Percentiles rank a stretch among this genome's conserved stretches.
Conservation (phyloP, 2,329 filamentous ascomycete genomes). For the Pestalotiopsis sp. region DNA sequence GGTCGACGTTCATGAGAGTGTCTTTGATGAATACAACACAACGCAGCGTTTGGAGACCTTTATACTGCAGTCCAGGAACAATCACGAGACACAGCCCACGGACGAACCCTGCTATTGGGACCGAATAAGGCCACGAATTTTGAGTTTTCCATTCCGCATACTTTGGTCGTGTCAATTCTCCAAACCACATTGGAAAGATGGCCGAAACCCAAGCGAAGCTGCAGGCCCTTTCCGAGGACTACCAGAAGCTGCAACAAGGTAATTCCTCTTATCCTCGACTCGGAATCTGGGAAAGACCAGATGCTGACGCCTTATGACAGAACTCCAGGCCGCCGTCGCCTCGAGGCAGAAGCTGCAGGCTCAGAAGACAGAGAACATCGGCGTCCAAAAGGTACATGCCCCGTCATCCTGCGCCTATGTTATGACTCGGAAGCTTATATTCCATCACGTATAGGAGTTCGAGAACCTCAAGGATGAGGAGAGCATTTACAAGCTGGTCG, state of each 20-base stretch:
- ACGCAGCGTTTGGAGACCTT: background rate
- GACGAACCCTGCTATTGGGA: background rate
- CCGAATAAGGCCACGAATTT: background rate
- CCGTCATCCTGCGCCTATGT: background rate
- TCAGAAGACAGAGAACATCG: slow-evolving; percentile 89
- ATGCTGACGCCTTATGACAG: slow-evolving; percentile 45
- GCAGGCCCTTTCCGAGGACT: slow-evolving; percentile 84
- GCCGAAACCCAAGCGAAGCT: slow-evolving; percentile 75
- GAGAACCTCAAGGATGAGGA: slow-evolving; percentile 75
- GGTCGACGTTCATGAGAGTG: no score
- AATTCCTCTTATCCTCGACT: background rate
- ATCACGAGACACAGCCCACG: background rate
- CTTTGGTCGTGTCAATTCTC: background rate
- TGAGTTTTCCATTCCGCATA: background rate
- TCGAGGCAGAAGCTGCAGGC: slow-evolving; percentile 91
- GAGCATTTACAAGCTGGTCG: slow-evolving; percentile 94
- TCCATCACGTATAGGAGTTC: slow-evolving; percentile 69
- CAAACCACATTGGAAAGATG: slow-evolving; percentile 48
- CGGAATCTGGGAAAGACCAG: background rate
- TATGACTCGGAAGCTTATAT: background rate
- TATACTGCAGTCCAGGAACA: slow-evolving; percentile 5
- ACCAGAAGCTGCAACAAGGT: slow-evolving; percentile 82
- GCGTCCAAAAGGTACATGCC: slow-evolving; percentile 72
- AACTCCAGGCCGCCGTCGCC: slow-evolving; percentile 75
- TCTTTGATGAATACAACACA: background rate